Conservation (phyloP, 305 asterid species). For the Plantago lanceolata region DNA sequence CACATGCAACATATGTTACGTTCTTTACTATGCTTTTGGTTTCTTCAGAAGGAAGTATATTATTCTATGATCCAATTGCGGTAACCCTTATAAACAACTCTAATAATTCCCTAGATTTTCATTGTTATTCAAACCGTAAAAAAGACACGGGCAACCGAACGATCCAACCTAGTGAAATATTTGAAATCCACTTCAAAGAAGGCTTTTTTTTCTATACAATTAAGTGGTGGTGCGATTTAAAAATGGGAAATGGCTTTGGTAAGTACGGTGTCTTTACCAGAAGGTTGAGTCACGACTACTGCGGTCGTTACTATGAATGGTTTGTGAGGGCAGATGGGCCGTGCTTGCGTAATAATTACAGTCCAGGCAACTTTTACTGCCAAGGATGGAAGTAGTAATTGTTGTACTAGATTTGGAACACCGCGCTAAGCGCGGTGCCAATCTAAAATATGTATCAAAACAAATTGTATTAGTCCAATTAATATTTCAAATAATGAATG, state of each 20-base stretch:
- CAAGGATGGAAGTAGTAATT: too few species aligned
- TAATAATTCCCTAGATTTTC: neutral
- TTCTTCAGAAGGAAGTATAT: too few species aligned
- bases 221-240: slow-evolving; percentile 1
- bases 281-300: neutral
- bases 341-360: neutral
- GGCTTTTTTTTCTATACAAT: neutral
- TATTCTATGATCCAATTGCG: too few species aligned
- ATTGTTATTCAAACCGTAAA: neutral
- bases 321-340: neutral
- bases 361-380: neutral
- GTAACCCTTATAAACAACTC: too few species aligned
- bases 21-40: too few species aligned
- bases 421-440: too few species aligned
- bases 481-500: too few species aligned
- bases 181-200: neutral
- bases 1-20: too few species aligned
- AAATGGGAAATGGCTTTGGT: neutral
- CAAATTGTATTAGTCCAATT: too few species aligned
- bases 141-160: neutral
- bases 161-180: neutral
- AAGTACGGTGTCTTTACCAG: neutral
- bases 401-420: too few species aligned
- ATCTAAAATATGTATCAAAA: too few species aligned
- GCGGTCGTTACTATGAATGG: neutral